Conservation (phyloP, 192 early-diverging fungal genomes). For the Coemansia sp. region DNA sequence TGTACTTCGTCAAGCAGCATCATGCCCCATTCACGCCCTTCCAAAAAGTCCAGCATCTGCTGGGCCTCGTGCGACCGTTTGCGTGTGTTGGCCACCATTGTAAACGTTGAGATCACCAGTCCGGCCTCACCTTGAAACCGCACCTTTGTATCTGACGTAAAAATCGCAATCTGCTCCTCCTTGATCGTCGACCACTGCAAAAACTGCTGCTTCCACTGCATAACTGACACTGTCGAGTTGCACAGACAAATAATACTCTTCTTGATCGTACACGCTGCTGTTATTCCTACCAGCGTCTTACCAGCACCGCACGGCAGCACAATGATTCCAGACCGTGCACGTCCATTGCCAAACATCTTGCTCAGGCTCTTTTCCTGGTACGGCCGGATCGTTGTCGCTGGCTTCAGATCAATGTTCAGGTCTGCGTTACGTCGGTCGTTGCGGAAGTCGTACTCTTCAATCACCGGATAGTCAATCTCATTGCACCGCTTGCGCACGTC, state of each 20-base stretch:
- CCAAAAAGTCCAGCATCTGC: constrained; percentile 93
- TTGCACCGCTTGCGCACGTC: constrained; percentile 83
- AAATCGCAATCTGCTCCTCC: constrained; percentile 88
- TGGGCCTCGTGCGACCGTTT: constrained; percentile 89
- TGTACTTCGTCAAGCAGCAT: constrained; percentile 96
- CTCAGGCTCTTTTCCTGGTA: constrained; percentile 93
- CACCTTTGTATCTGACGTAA: constrained; percentile 91
- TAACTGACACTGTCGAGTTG: constrained; percentile 89
- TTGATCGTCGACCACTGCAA: constrained; percentile 91
- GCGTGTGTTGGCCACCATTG: constrained; percentile 94
- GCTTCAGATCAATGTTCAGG: constrained; percentile 83
- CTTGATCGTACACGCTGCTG: constrained; percentile 94
- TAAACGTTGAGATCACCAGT: constrained; percentile 93
- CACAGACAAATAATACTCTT: constrained; percentile 93
- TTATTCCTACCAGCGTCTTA: constrained; percentile 97
- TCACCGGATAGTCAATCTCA: constrained; percentile 88
- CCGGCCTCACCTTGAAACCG: constrained; percentile 80
- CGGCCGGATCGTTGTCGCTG: constrained; percentile 91
- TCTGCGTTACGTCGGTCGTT: constrained; percentile 65
- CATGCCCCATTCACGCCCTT: constrained; percentile 92
- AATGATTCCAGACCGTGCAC: constrained; percentile 93
- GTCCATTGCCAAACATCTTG: constrained; percentile 98
- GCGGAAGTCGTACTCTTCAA: constrained; percentile 99
- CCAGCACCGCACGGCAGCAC: constrained; percentile 98
- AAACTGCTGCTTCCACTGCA: constrained; percentile 99